phyloP scores from a whole-genome alignment of 768 basidiomycete genomes.

The Epithele typhae region DNA sequence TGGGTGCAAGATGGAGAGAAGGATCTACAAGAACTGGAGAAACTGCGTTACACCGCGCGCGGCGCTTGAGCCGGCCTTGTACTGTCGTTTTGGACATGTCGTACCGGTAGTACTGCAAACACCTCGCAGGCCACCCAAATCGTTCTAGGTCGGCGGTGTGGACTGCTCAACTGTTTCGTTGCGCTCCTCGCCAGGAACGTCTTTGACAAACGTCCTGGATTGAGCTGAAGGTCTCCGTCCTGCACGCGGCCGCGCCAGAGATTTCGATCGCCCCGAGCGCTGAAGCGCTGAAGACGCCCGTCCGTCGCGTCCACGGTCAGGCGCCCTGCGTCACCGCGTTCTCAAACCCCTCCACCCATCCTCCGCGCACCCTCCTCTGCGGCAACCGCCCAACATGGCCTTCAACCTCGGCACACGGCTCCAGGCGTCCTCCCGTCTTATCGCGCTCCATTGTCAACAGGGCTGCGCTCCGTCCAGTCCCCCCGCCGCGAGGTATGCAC shows the following conservation, averaged over 20 bases:
- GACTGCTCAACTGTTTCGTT: too few relatives aligned
- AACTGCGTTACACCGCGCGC: constrained; percentile 20
- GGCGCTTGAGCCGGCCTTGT: constrained; percentile 20
- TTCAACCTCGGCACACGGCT: constrained; percentile 14
- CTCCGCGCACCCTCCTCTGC: neutral
- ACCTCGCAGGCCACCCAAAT: too few relatives aligned
- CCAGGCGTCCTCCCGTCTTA: constrained; percentile 10
- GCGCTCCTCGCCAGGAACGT: too few relatives aligned
- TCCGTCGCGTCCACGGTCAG: too few relatives aligned
- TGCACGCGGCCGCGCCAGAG: too few relatives aligned
- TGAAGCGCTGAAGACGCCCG: too few relatives aligned
- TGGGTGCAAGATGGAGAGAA: constrained; percentile 19
- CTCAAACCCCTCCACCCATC: neutral
- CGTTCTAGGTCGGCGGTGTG: too few relatives aligned
- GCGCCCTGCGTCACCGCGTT: neutral
- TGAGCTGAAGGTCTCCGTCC: too few relatives aligned
- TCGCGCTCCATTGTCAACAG: constrained; percentile 30
- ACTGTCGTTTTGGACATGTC: too few relatives aligned
- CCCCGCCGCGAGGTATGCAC: constrained; percentile 31
- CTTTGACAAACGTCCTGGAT: too few relatives aligned
- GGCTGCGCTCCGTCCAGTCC: constrained; percentile 31
- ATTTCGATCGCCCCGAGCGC: too few relatives aligned
- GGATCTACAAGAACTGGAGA: constrained; percentile 18
- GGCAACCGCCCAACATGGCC: constrained; percentile 19
- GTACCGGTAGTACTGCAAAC: too few relatives aligned